Evolutionary conservation across 306 rosid genomes (phyloP), one percentile per base, ranked within the genome.

Genomic region (Ormosia semicastrata): DNA sequence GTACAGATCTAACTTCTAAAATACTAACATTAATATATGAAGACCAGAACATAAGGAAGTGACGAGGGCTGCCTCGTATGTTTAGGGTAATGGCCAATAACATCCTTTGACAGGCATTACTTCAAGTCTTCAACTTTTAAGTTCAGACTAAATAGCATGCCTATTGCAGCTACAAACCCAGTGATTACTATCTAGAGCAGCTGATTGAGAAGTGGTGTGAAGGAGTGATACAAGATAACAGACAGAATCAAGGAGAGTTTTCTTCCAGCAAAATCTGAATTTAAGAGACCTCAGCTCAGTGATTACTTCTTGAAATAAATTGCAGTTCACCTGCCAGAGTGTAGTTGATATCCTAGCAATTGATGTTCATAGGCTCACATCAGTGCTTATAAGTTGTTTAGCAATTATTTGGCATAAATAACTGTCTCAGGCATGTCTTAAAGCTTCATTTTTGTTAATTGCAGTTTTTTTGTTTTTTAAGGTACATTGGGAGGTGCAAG

Each of bases 171-270:
- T 93, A 88, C 88, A 90, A 88, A 79, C 60, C 98, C 74, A 91
- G 83, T 63, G 97, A 94, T 86, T 89, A 86, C 83, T 93, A 90
- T 85, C 91, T 94, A 54, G 86, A 90, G 82, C 89, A 85, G 81
- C 80, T 94, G 67, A 89, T 94, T 70, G 95, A 90, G 83, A 97
- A 92, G 82, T 93, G 98, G 98, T 95, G 98, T 77, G 98, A 93
- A 87, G 98, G 97, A 84, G 95, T 95, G 47, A 73, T 93, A 88
- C 98, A 85, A 81, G 88, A 85, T 78, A 66, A 87, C 78, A 81
- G 78, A 46, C 85, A 77, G 67, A 84, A 58, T 71, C 92, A 76
- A 84, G 90, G 68, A 52, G 92, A 89, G 66, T 85, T 47, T 57
- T 83, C 76, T 83, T 86, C 85, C 82, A 76, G 71, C 71, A 84